phyloP scores from a whole-genome alignment of 805 yeast genomes.

The Suhomyces sp. region DNA sequence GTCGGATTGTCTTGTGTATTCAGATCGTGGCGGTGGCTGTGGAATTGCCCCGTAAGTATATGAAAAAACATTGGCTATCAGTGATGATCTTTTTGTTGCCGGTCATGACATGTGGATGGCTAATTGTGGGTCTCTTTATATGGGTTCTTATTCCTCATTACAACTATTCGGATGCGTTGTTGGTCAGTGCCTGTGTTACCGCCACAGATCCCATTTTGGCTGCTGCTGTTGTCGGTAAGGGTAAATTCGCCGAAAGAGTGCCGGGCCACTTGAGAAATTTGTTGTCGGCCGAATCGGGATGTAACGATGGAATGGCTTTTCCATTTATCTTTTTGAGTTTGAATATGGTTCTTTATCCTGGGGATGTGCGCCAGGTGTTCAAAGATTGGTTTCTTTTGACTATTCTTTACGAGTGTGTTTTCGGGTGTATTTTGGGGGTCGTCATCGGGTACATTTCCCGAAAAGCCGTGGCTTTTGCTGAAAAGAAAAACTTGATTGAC shows the following conservation, averaged over 20 bases:
- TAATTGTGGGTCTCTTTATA: constrained; percentile 72
- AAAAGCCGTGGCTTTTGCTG: constrained; percentile 72
- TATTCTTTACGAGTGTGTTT: constrained; percentile 73
- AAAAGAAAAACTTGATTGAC: constrained; percentile 65
- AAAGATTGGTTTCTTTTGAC: constrained; percentile 79
- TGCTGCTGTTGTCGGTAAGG: constrained; percentile 93
- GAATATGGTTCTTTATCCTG: constrained; percentile 62
- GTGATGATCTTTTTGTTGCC: constrained; percentile 74
- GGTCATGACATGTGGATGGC: constrained; percentile 90
- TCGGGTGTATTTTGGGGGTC: constrained; percentile 75
- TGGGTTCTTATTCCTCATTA: constrained; percentile 76
- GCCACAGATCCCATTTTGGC: constrained; percentile 96
- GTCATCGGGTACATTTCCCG: constrained; percentile 69
- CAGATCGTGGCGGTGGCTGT: constrained; percentile 95
- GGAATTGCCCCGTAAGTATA: constrained; percentile 85
- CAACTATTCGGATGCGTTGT: constrained; percentile 65
- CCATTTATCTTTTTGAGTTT: constrained; percentile 78
- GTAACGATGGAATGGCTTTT: constrained; percentile 95
- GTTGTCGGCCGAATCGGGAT: constrained; percentile 81
- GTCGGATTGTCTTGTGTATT: constrained; percentile 76
- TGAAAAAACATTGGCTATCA: constrained; percentile 79
- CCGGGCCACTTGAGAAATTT: constrained; percentile 90
- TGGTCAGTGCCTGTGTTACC: constrained; percentile 83
- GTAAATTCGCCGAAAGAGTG: constrained; percentile 84
- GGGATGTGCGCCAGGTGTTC: constrained; percentile 64